A percentile compares a stretch with the other conserved stretches of the same genome.
Conservation (phyloP, 345 rosid species). For the Melaleuca quinquenervia region DNA sequence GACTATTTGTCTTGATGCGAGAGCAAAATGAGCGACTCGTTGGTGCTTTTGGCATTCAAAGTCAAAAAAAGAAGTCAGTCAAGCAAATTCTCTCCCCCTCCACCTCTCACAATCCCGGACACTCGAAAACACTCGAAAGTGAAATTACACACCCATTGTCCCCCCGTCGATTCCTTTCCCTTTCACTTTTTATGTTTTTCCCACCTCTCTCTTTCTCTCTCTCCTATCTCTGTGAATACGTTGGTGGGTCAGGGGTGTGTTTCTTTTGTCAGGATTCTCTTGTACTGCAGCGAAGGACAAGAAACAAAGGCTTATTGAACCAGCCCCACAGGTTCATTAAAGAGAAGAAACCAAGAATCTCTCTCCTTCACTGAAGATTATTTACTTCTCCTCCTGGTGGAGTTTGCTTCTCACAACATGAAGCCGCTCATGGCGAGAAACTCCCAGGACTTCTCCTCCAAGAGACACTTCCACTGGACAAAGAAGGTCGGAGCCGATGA, state of each 20-base stretch:
- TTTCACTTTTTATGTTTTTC: not conserved
- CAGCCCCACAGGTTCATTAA: conserved; percentile 8
- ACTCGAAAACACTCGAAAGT: conserved; percentile 77
- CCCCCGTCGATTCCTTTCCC: conserved; percentile 37
- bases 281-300: not conserved
- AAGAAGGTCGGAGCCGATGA: conserved; percentile 32
- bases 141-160: conserved; percentile 59
- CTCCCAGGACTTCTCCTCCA: conserved; percentile 58
- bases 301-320: not conserved
- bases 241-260: conserved; percentile 19
- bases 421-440: conserved; percentile 35
- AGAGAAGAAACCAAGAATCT: not conserved
- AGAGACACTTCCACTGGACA: conserved; percentile 83
- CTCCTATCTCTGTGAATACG: not conserved
- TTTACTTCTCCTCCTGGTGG: not conserved
- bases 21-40: not conserved
- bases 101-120: conserved; percentile 26
- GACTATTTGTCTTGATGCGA: not conserved
- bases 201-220: not conserved
- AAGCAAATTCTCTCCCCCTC: not conserved
- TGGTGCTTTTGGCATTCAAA: conserved; percentile 17
- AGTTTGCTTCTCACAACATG: conserved; percentile 7
- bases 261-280: conserved; percentile 36
- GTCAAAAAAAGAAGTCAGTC: conserved; percentile 64
- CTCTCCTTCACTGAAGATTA: not conserved